Conservation (phyloP, 768 basidiomycete species). For the Candolleomyces aberdarensis region DNA sequence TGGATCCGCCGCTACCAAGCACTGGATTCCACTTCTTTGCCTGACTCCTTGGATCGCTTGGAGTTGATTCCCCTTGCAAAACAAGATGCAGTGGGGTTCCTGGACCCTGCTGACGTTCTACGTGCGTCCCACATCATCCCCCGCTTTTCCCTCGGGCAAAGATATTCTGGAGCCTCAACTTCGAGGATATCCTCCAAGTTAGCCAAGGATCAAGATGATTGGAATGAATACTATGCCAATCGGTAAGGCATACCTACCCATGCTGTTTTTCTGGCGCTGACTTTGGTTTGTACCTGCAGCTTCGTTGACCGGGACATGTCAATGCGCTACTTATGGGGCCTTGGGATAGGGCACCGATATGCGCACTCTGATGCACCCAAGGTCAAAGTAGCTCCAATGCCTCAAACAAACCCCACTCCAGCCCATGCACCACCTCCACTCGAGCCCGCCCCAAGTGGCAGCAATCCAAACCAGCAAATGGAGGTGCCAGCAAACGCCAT, state of each 20-base stretch:
- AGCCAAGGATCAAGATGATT: conserved; percentile 10
- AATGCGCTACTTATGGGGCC: background rate
- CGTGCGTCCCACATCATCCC: conserved; percentile 32
- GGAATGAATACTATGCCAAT: conserved; percentile 31
- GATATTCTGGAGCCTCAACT: background rate
- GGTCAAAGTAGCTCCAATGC: background rate
- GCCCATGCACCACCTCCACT: too few relatives aligned
- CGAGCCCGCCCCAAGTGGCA: too few relatives aligned
- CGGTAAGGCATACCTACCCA: conserved; percentile 21
- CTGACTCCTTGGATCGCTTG: conserved; percentile 33
- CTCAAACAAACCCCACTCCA: too few relatives aligned
- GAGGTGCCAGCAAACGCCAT: too few relatives aligned
- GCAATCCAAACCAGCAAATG: too few relatives aligned
- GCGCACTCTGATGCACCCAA: background rate
- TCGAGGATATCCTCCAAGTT: conserved; percentile 8
- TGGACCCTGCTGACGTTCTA: conserved; percentile 29
- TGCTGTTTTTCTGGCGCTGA: background rate
- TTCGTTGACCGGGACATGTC: background rate
- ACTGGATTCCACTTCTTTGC: conserved; percentile 5
- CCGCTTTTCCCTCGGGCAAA: conserved; percentile 21
- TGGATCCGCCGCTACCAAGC: background rate
- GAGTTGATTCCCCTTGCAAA: conserved; percentile 27
- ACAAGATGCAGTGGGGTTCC: conserved; percentile 27
- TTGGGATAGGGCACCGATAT: background rate
- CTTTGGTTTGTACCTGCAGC: background rate